phyloP scores from a whole-genome alignment of 352 stramenopile species.

The Phytopythium vexans region DNA sequence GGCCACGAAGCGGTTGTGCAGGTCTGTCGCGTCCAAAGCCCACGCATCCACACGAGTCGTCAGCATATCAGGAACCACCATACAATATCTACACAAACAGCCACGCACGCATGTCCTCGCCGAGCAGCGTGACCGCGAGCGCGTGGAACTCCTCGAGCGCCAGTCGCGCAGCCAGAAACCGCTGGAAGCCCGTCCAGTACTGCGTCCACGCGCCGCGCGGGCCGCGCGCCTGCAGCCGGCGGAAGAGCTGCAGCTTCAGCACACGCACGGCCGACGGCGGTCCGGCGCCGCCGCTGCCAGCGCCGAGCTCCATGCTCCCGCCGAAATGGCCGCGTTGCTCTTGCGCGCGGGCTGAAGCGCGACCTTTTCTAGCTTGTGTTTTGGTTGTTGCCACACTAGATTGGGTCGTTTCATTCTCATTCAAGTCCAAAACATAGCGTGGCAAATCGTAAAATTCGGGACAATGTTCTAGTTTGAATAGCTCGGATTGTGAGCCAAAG shows the following conservation, averaged over 20 bases:
- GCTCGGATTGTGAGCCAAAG: background rate
- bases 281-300: background rate
- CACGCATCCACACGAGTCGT: background rate
- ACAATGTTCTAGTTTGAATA: no score
- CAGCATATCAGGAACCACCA: background rate
- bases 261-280: constrained; percentile 26
- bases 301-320: background rate
- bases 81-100: background rate
- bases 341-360: background rate
- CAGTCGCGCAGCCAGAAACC: constrained; percentile 45
- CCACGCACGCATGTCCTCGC: constrained; percentile 38
- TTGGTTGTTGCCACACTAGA: no score
- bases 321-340: background rate
- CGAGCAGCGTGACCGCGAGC: constrained; percentile 39
- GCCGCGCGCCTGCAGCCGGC: constrained; percentile 40
- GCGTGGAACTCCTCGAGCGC: constrained; percentile 59
- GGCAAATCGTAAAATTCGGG: no score
- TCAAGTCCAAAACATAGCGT: no score
- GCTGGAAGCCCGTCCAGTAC: constrained; percentile 63
- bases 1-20: constrained; percentile 64
- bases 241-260: constrained; percentile 68
- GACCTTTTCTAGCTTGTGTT: no score
- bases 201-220: constrained; percentile 43
- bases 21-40: constrained; percentile 11
- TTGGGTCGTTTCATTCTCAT: no score